These are phyloP conservation scores for Podaxis mareebaensis DNA, from an alignment of 768 basidiomycete species.

Conservation along the genomic window DNA sequence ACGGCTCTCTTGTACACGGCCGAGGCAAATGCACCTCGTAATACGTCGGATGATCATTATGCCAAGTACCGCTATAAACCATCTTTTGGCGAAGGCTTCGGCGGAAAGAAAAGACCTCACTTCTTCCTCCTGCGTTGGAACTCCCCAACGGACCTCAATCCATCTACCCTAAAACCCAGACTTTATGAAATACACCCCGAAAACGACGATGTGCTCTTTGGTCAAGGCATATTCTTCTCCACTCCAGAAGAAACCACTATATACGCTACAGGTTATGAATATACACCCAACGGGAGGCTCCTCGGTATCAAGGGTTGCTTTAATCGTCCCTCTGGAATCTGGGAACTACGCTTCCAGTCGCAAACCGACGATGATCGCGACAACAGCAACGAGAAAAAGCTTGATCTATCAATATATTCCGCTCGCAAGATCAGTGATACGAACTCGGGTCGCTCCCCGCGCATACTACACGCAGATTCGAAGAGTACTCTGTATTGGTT, in stretches of 20 bases:
- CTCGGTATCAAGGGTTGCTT: conserved; percentile 61
- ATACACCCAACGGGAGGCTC: conserved; percentile 53
- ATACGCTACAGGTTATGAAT: conserved; percentile 64
- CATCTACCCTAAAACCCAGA: background rate
- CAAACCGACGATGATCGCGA: conserved; percentile 1
- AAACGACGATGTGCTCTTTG: conserved; percentile 15
- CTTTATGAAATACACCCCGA: conserved; percentile 10
- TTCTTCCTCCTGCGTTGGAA: conserved; percentile 58
- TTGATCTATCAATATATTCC: conserved; percentile 18
- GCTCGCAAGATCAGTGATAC: conserved; percentile 42
- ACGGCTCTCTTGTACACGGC: conserved; percentile 59
- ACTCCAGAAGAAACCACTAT: conserved; percentile 35
- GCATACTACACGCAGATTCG: conserved; percentile 33
- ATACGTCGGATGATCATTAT: conserved; percentile 32
- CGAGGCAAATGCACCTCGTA: conserved; percentile 45
- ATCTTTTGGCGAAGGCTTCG: conserved; percentile 64
- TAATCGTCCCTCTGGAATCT: conserved; percentile 61
- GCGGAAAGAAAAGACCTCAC: conserved; percentile 49
- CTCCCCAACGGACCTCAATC: conserved; percentile 12
- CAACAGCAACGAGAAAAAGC: conserved; percentile 14
- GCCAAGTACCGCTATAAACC: conserved; percentile 56
- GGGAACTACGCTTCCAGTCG: conserved; percentile 38
- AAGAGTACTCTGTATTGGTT: conserved; percentile 49
- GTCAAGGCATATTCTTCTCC: conserved; percentile 52
- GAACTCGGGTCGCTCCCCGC: conserved; percentile 61